These are phyloP conservation scores for Eustoma russellianum DNA, from an alignment of 257 asterid genomes.

Conservation along the genomic window DNA sequence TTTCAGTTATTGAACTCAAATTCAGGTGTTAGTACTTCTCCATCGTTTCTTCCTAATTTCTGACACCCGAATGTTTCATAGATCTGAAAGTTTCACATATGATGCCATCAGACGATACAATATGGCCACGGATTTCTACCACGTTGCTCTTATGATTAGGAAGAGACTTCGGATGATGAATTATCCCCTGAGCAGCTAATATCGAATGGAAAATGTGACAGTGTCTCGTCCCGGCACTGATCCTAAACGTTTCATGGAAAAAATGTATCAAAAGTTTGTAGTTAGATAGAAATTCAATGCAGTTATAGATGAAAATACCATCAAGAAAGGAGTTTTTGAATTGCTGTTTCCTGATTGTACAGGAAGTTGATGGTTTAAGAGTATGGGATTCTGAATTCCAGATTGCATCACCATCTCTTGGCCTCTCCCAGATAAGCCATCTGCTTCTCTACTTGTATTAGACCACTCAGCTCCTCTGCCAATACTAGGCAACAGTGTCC, in stretches of 20 bases:
- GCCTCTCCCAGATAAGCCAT: constrained; percentile 22
- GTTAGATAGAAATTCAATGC: not conserved
- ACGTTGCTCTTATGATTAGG: constrained; percentile 19
- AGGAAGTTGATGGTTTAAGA: constrained; percentile 36
- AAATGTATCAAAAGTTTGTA: not conserved
- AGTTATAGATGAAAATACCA: constrained; percentile 16
- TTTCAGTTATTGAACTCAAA: constrained; percentile 10
- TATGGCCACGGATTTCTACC: constrained; percentile 15
- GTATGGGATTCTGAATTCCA: constrained; percentile 25
- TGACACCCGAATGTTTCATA: constrained; percentile 1
- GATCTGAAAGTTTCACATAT: constrained; percentile 17
- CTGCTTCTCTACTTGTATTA: constrained; percentile 37
- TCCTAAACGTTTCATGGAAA: constrained; percentile 37
- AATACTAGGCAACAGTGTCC: no score
- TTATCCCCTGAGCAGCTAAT: constrained; percentile 66
- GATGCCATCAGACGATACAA: constrained; percentile 20
- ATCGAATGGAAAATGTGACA: constrained; percentile 61
- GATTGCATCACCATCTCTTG: constrained; percentile 41
- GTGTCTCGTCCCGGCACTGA: constrained; percentile 54
- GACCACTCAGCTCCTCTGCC: constrained; percentile 22
- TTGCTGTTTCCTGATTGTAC: constrained; percentile 22
- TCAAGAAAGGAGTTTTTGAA: constrained; percentile 22
- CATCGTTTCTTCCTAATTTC: constrained; percentile 16
- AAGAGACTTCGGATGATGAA: constrained; percentile 68
- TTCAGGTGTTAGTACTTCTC: constrained; percentile 18